Percentiles rank a stretch among this genome's conserved stretches.
These are phyloP conservation scores for Pseudocercospora musae DNA, from an alignment of 2,329 filamentous ascomycete species.

Conservation along the genomic window DNA sequence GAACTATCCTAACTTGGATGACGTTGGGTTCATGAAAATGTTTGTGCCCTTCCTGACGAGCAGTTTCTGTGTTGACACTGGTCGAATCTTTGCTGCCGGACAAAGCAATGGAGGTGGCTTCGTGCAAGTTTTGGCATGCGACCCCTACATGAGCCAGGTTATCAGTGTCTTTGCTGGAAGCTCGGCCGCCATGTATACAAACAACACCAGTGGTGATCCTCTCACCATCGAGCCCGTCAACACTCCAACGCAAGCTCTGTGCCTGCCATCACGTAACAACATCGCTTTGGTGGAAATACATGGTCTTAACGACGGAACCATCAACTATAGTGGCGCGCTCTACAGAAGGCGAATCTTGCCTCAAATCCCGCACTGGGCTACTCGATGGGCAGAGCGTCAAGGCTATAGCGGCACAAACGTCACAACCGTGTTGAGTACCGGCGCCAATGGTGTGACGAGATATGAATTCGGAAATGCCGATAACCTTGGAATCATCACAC, in stretches of 20 bases:
- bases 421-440: slow-evolving; percentile 23
- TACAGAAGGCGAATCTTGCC: slow-evolving; percentile 15
- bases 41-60: slow-evolving; percentile 40
- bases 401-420: slow-evolving; percentile 31
- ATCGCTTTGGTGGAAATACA: slow-evolving; percentile 45
- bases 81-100: slow-evolving; percentile 45
- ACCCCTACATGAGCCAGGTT: slow-evolving; percentile 38
- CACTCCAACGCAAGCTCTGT: slow-evolving; percentile 22
- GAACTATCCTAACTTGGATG: slow-evolving; percentile 27
- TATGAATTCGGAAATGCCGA: slow-evolving; percentile 25
- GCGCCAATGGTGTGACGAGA: slow-evolving; percentile 15
- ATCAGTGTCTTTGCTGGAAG: slow-evolving; percentile 50
- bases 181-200: slow-evolving; percentile 46
- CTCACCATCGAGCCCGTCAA: slow-evolving; percentile 26
- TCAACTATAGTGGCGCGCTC: slow-evolving; percentile 37
- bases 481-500: slow-evolving; percentile 37
- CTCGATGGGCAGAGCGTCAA: slow-evolving; percentile 37
- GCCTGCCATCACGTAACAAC: slow-evolving; percentile 22
- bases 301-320: slow-evolving; percentile 39
- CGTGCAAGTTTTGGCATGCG: slow-evolving; percentile 47
- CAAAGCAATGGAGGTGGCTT: slow-evolving; percentile 56
- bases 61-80: slow-evolving; percentile 45
- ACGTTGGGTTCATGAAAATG: slow-evolving; percentile 44
- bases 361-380: slow-evolving; percentile 30
- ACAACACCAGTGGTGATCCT: slow-evolving; percentile 24